Evolutionary conservation across 176 grass and related monocot genomes (phyloP), one percentile per base, ranked within the genome.

Genomic region (Lolium multiflorum): DNA sequence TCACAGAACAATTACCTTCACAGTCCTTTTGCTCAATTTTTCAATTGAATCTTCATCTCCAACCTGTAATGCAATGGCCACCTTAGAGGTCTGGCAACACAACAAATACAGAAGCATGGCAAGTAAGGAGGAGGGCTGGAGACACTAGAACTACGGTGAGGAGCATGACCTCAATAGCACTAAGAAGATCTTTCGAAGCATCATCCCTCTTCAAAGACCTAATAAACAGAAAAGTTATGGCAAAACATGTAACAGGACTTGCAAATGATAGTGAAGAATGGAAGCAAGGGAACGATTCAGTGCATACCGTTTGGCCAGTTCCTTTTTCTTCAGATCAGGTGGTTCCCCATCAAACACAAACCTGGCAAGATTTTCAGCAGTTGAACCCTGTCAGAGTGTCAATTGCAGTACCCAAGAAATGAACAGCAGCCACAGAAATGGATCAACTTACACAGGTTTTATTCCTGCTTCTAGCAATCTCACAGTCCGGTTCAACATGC

Each of bases 281-380:
- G 79, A 26, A 75, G 58, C 20, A 37, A 69, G 51, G 20, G 47
- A 51, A 87, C 48, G 63, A 78, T 59, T 31, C 35, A 21, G 24
- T 3, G 5, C 44, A 83, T 93, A 85, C 94, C 97, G 94, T 84
- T 96, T 99, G 8, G 82, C 84, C 75, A 93, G 84, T 74, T 96
- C 92, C 69, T 92, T 90, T 90, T 90, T 94, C 87, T 99, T 99
- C 87, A 96, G 59, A 15, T 90, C 93, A 71, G 97, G 97, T 67
- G 97, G 97, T 54, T 87, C 93, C 7, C 97, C 97, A 85, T 96
- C 97, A 86, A 99, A 99, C 72, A 99, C 97, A 94, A 91, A 96
- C 69, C 97, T 99, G 79, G 50, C 52, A 88, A 81, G 73, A 84
- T 56, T 20, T 61, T 81, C 46, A 94, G 52, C 21, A 76, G 12